These are phyloP conservation scores for Eruca vesicaria DNA, from an alignment of 441 rosid species.

Conservation along the genomic window DNA sequence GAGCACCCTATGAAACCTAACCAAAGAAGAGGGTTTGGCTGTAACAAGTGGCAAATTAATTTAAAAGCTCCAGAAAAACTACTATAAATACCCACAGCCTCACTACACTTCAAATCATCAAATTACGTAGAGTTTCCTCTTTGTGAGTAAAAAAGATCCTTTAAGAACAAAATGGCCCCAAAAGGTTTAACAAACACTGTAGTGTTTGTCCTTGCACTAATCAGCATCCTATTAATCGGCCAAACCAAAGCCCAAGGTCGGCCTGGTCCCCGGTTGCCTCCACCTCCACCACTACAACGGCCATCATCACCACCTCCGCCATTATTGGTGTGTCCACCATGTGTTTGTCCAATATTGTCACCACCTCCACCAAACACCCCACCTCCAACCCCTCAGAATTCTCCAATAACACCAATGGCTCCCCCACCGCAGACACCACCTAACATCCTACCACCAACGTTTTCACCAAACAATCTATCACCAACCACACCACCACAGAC, in stretches of 20 bases:
- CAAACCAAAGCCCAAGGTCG: constrained; percentile 4
- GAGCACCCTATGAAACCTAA: neutral
- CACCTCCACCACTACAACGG: neutral
- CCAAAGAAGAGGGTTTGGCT: constrained; percentile 13
- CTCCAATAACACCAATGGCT: constrained; percentile 2
- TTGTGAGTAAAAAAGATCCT: neutral
- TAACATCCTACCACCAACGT: too few relatives aligned
- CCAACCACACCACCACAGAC: neutral
- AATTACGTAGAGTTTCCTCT: neutral
- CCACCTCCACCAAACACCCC: neutral
- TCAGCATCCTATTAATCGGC: neutral
- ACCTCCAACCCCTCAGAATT: neutral
- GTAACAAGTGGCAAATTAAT: neutral
- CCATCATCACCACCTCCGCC: neutral
- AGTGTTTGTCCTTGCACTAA: neutral
- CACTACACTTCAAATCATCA: neutral
- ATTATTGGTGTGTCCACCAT: neutral
- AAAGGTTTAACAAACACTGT: neutral
- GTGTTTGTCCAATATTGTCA: constrained; percentile 3
- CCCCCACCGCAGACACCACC: neutral
- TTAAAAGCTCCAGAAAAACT: neutral
- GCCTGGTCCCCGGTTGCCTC: neutral
- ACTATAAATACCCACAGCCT: constrained; percentile 6
- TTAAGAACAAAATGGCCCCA: constrained; percentile 10
- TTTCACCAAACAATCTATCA: too few relatives aligned